Evolutionary conservation across 2,329 filamentous ascomycete species (phyloP).

Genomic region (Dendrostoma leiphaemia): DNA sequence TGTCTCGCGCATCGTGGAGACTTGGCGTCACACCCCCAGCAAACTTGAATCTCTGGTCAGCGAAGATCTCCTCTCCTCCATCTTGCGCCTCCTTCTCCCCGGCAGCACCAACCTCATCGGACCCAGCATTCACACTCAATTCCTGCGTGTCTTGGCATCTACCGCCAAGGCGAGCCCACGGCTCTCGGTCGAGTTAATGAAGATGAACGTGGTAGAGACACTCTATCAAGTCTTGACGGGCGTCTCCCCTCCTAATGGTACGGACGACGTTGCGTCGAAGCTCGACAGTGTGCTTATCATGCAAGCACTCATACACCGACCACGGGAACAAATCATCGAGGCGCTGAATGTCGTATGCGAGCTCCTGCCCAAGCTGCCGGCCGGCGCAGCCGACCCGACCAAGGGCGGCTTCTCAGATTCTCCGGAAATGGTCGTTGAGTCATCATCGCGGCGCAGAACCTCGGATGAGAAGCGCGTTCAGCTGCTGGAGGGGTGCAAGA

Average conservation of each 20-base stretch:
- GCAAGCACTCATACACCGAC: conserved; percentile 95
- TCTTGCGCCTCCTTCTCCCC: conserved; percentile 83
- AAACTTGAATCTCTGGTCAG: conserved; percentile 93
- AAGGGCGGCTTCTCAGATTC: conserved; percentile 44
- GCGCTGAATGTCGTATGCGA: conserved; percentile 98
- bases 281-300: conserved; percentile 97
- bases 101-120: conserved; percentile 95
- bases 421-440: conserved; percentile 30
- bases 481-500: conserved; percentile 76
- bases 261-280: conserved; percentile 75
- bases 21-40: conserved; percentile 83
- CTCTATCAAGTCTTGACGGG: conserved; percentile 96
- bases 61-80: conserved; percentile 78
- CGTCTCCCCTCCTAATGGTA: conserved; percentile 81
- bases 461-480: conserved; percentile 80
- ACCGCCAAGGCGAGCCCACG: conserved; percentile 84
- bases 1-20: conserved; percentile 93
- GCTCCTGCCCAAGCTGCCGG: conserved; percentile 72
- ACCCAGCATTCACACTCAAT: conserved; percentile 92
- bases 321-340: conserved; percentile 93
- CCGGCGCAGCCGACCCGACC: conserved; percentile 44
- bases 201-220: conserved; percentile 96
- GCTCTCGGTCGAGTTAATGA: conserved; percentile 85
- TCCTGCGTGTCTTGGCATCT: conserved; percentile 86
- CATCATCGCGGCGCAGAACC: conserved; percentile 48